Percentiles rank a stretch among this genome's conserved stretches.
Evolutionary conservation across 179 eudicot species (phyloP).

Genomic region (Beta macrorhiza): DNA sequence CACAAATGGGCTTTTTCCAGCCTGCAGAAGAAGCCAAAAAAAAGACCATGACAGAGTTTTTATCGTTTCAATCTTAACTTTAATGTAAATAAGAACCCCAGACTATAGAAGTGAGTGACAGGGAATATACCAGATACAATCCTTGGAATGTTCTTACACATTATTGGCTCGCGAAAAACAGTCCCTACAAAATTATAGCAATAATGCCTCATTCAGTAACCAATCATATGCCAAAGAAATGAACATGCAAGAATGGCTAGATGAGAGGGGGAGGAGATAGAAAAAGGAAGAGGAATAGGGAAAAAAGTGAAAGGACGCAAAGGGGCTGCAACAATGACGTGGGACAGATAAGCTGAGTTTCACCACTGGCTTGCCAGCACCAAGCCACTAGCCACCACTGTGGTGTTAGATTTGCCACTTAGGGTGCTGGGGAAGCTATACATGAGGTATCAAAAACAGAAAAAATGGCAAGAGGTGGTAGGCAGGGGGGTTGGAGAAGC

Average conservation of each 20-base stretch:
- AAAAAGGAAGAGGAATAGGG: background rate
- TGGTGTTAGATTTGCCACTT: background rate
- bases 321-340: background rate
- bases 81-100: background rate
- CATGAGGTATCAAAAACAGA: background rate
- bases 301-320: background rate
- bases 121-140: constrained; percentile 68
- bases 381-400: background rate
- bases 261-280: background rate
- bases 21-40: constrained; percentile 43
- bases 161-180: constrained; percentile 94
- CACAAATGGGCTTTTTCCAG: constrained; percentile 92
- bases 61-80: background rate
- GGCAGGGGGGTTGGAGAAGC: background rate
- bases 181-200: constrained; percentile 53
- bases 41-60: background rate
- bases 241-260: background rate
- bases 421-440: background rate
- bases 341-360: background rate
- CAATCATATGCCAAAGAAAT: constrained; percentile 6
- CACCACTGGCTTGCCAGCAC: constrained; percentile 3
- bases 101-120: background rate
- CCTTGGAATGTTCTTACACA: constrained; percentile 88
- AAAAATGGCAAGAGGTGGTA: background rate
- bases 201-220: constrained; percentile 10